Evolutionary conservation across 305 asterid genomes (phyloP).

Genomic region (Fraxinus floribunda): DNA sequence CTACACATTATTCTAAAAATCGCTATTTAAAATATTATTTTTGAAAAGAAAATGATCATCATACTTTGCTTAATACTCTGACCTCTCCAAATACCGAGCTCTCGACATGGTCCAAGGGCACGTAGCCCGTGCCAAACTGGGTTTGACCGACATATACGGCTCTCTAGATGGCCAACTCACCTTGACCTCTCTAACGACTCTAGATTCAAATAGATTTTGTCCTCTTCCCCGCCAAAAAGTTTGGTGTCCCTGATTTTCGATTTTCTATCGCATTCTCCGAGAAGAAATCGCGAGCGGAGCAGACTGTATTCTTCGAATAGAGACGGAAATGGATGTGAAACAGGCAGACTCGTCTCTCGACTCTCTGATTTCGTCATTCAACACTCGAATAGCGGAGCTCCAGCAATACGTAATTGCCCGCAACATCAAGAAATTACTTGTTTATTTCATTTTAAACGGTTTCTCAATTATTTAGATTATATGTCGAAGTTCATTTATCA

Average conservation of each 20-base stretch:
- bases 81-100: no score
- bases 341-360: constrained; percentile 78
- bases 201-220: neutral
- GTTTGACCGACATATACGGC: no score
- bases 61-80: no score
- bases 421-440: constrained; percentile 43
- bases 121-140: no score
- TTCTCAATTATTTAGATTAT: neutral
- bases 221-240: neutral
- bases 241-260: neutral
- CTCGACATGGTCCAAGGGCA: no score
- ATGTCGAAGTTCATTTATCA: neutral
- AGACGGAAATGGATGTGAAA: constrained; percentile 46
- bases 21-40: no score
- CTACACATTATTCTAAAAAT: no score
- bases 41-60: no score
- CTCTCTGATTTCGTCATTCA: constrained; percentile 67
- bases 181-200: no score
- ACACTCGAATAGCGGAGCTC: constrained; percentile 67
- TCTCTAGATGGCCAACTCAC: no score
- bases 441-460: neutral
- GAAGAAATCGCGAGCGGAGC: neutral
- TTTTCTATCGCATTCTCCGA: neutral
- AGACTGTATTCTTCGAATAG: neutral
- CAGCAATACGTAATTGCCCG: constrained; percentile 88